Percentiles rank a stretch among this genome's conserved stretches.
These are phyloP conservation scores for Raffaelea arxii DNA, from an alignment of 2,329 filamentous ascomycete species.

Conservation along the genomic window DNA sequence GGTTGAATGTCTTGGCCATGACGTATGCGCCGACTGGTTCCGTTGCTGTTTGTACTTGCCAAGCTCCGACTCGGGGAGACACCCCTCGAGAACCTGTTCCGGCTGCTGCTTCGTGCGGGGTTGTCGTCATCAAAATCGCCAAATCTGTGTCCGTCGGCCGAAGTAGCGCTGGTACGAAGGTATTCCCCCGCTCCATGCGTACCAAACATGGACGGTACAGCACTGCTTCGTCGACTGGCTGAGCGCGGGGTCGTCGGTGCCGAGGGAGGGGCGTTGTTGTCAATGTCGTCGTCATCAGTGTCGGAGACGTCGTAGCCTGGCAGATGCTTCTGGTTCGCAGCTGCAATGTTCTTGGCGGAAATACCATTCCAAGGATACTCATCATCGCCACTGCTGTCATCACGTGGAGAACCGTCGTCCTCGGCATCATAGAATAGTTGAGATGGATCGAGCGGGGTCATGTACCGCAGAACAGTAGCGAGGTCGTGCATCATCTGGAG, in stretches of 20 bases:
- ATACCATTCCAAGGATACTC: no score
- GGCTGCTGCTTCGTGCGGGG: no score
- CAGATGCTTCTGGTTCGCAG: not conserved
- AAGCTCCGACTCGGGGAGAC: no score
- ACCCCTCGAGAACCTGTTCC: no score
- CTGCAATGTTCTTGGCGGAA: constrained; percentile 13
- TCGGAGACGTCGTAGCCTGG: constrained; percentile 5
- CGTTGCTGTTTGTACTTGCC: no score
- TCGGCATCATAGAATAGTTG: constrained; percentile 30
- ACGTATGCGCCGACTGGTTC: no score
- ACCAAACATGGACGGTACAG: no score
- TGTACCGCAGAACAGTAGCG: constrained; percentile 66
- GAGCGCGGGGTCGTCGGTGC: constrained; percentile 34
- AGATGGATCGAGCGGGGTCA: constrained; percentile 53
- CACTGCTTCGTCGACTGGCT: not conserved
- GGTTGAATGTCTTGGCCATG: no score
- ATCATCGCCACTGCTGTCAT: constrained; percentile 11
- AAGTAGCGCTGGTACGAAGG: no score
- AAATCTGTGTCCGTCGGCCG: no score
- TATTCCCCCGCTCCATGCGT: no score
- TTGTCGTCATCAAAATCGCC: no score
- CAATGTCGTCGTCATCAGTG: constrained; percentile 30
- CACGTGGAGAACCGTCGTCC: constrained; percentile 13
- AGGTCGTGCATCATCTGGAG: constrained; percentile 75
- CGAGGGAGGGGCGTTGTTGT: constrained; percentile 34